Base-by-base conservation (phyloP, 1,284 basidiomycete genomes). In the Apiotrichum akiyoshidainum region DNA sequence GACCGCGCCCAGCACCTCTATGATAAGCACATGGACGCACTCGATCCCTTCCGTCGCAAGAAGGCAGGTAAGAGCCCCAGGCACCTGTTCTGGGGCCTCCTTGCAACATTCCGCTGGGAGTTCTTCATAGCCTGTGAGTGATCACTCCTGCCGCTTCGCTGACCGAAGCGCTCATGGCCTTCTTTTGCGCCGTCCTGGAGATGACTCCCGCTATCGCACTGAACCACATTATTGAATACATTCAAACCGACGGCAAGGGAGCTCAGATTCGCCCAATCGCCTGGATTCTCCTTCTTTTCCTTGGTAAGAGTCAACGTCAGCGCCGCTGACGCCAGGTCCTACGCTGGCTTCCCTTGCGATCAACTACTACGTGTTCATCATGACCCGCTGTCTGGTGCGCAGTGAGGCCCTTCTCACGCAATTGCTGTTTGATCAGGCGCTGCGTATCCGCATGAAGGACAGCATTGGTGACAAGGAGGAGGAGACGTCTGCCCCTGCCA, bases 401-500 rank as follows among this genome's bases (percentile, higher is more conserved):
- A 69, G 76, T 9, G 85, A 89, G 70, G 81, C 81, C 2, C 81
- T 90, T 53, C 77, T 89, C 53, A 87, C 86, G 0, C 83, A 88
- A 64, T 80, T 88, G 5, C 75, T 89, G 8, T 87, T 88, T 67
- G 85, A 87, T 59, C 87, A 88, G 65, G 79, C 86, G 1, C 78
- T 88, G 5, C 82, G 86, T 41, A 83, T 88, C 44, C 81, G 87
- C 19, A 81, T 88, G 75, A 72, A 70, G 56, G 72, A 78, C 60
- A 57, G 66, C 14, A 61, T 70, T 17, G 74, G 69, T 16, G 61
- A 63, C n/a, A 58, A 65, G 1, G 68, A 70, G 31, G 26, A 14
- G 2, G 13, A 46, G 26, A 16, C 21, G 13, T 55, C n/a, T 33
- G 59, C 39, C 10, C 60, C 62, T 13, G 35, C 55, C 9, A 62